Percentiles rank a stretch among this genome's conserved stretches.
Conservation (phyloP, 164 flowering plant species). For the Vitis vinifera region ASM3070453v1 NC_081821.1:6017501-6018000, state of each 20-base stretch:
- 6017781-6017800: not conserved
- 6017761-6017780: not conserved
- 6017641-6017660: not conserved
- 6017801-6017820: not conserved
- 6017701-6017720: too few species aligned
- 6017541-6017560: slow-evolving; percentile 64
- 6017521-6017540: slow-evolving; percentile 87
- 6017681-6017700: too few species aligned
- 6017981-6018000: not conserved
- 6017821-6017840: not conserved
- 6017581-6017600: slow-evolving; percentile 61
- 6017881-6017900: not conserved
- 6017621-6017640: slow-evolving; percentile 53
- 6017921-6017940: not conserved
- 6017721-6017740: too few species aligned
- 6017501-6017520: slow-evolving; percentile 93
- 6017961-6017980: not conserved
- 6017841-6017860: not conserved
- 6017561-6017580: slow-evolving; percentile 68
- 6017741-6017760: too few species aligned
- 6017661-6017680: not conserved
- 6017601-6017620: slow-evolving; percentile 64
- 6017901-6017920: not conserved
- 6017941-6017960: not conserved
- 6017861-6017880: not conserved